Evolutionary conservation across 108 stramenopile species (phyloP), one percentile per base, ranked within the genome.

Genomic region (Phaeodactylum tricornutum): DNA sequence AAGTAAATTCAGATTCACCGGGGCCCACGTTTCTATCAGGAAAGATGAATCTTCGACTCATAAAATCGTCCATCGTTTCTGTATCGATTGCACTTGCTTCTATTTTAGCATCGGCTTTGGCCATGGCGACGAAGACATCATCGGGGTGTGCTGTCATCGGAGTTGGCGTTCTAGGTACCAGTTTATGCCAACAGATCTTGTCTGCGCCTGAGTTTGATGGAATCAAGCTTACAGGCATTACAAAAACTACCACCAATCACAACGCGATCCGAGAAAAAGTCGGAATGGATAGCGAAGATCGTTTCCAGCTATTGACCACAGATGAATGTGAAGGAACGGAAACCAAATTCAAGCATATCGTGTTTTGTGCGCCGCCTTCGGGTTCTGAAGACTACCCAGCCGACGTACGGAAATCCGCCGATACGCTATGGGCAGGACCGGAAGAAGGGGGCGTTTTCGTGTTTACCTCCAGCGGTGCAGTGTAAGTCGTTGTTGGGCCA

Each of bases 361-460:
- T 92, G 11, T 92, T 92, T 62, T 92, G 90, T 36, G 90, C 85
- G 21, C 90, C 90, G 29, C 90, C 90, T 4, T 85, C 83, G 14
- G 90, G 90, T 27, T 92, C 82, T 53, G 79, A 82, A 2, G 79
- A 92, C 44, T 92, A 92, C 55, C 58, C 85, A 15, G 51, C 47
- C 17, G 83, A 81, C 3, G 71, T 87, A 2, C 34, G 65, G 35
- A 54, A 59, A 6, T 74, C 67, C 14, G 64, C 72, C 28, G 59
- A 46, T 6, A 62, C 60, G 14, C 22, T 70, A 3, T 84, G 82
- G 80, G 45, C 55, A 19, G 74, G 78, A 2, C 58, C 49, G 8
- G 47, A 58, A 2, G 25, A 7, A 7, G 75, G 71, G 12, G 90
- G 90, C 14, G 61, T 57, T 1, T 92, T 92, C 50, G 64, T 87